Base-by-base conservation (phyloP, 352 stramenopile genomes). In the Globisporangium canariense region DNA sequence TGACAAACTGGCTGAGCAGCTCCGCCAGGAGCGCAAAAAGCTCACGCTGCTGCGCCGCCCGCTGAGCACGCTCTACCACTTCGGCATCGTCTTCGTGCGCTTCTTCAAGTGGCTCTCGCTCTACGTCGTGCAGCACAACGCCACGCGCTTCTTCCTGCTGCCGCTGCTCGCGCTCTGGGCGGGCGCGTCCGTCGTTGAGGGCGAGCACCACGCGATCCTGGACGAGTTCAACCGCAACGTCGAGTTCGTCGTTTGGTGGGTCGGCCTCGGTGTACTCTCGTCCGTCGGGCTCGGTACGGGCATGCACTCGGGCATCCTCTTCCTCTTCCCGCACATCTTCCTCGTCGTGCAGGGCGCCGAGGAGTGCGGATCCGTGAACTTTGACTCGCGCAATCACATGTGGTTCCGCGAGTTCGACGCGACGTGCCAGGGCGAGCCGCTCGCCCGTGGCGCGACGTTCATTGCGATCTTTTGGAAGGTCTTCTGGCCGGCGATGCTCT, bases 301-400 rank as follows among this genome's bases (percentile, higher is more conserved):
- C 53, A 96, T 98, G 81, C 94, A 98, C 77, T 97, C 89, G 62
- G 92, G 92, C 64, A 95, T 98, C 50, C 77, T 98, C 13, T 98
- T 98, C 69, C 76, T 98, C 11, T 97, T 98, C 76, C 94, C 94
- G 43, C 94, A 98, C 75, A 98, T 98, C 57, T 97, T 98, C 74
- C 74, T 96, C 58, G 92, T 98, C 41, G 88, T 97, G 30, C 87
- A 93, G 34, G 89, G 86, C 22, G 90, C 87, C 2, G 68, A 97
- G 59, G 89, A 93, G 61, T 98, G 91, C 70, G 77, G 78, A 28
- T 96, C 88, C 45, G 69, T 96, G 54, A 75, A 91, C 59, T 98
- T 98, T 68, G 88, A 97, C 63, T 93, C 85, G 62, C 77, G 76
- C 46, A 73, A 82, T 51, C 78, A 97, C 73, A 97, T 97, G 84